Percentiles rank a stretch among this genome's conserved stretches.
These are phyloP conservation scores for Neurospora sp. DNA, from an alignment of 495 filamentous ascomycete species.

Conservation along the genomic window DNA sequence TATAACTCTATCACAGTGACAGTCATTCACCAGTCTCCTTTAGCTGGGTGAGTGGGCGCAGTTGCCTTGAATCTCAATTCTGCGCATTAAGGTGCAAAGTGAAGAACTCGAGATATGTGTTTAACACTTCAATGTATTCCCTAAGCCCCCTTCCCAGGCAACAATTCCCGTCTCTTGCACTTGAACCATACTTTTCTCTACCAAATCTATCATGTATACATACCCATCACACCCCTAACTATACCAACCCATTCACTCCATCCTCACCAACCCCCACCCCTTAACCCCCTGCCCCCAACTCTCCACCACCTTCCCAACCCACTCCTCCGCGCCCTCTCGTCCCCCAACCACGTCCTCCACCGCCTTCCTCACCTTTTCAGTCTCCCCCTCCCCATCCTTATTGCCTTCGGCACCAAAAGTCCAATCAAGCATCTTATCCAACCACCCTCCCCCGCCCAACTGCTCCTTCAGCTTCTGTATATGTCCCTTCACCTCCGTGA, in stretches of 20 bases:
- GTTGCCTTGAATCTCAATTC: too few species aligned
- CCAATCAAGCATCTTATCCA: conserved; percentile 24
- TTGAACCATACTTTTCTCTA: not conserved
- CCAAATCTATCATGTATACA: not conserved
- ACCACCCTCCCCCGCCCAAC: conserved; percentile 29
- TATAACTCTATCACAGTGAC: too few species aligned
- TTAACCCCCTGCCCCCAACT: conserved; percentile 34
- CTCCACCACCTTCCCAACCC: conserved; percentile 30
- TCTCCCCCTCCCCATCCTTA: conserved; percentile 2
- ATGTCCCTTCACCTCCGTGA: conserved; percentile 21
- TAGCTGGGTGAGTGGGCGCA: too few species aligned
- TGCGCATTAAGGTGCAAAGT: not conserved
- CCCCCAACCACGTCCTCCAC: conserved; percentile 18
- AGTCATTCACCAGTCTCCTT: too few species aligned
- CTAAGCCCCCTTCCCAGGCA: too few species aligned
- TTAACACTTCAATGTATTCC: not conserved
- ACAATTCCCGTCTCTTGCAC: not conserved
- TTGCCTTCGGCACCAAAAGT: conserved; percentile 3
- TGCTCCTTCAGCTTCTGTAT: conserved; percentile 22
- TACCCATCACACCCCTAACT: not conserved
- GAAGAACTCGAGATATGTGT: not conserved
- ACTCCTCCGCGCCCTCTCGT: conserved; percentile 25
- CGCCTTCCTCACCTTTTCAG: conserved; percentile 1
- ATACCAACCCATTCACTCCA: conserved; percentile 18
- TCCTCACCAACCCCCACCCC: conserved; percentile 28